Base-by-base conservation (phyloP, 176 grass and related monocot species). In the Oryza australiensis region DNA sequence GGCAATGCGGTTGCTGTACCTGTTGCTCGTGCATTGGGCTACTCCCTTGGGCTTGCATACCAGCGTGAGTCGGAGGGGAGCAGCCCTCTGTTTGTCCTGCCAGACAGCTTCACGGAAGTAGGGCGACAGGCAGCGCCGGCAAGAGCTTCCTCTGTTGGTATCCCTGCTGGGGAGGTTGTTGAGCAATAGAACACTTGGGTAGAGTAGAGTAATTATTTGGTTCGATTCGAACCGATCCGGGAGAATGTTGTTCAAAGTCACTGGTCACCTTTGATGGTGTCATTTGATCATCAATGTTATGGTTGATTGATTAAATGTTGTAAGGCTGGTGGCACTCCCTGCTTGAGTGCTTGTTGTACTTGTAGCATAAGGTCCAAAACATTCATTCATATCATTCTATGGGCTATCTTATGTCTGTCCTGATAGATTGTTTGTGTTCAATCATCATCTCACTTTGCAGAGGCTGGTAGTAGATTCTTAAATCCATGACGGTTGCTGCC, bases 1-100 rank as follows among this genome's bases (percentile, higher is more conserved):
- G 89, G 89, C 3, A 91, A 91, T 0, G 85, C 89, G 0, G 89
- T 88, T 4, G 85, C 89, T 0, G 82, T 91, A 1, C 89, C 89
- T 1, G 89, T 91, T 9, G 85, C 85, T 1, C 57, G 85, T 0
- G 89, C 85, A 12, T 38, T 91, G 67, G 89, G 89, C 8, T 87
- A 88, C 28, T 80, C 72, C 1, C 59, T 91, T 1, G 89, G 85
- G 18, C 27, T 80, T 1, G 89, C 89, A 0, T 88, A 77, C 75
- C 64, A 80, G 26, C 70, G 85, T 1, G 46, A 87, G 26, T 27
- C 72, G 0, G 75, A 90, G 9, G 88, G 75, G 1, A 75, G 16
- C 3, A 9, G 70, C 12, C 48, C 80, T 0, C 32, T 80, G 18
- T 81, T 76, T 7, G 23, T 13, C 11, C 81, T 91, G 22, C 85